phyloP scores from a whole-genome alignment of 2,329 filamentous ascomycete species.

The Colletotrichum caudatum region DNA sequence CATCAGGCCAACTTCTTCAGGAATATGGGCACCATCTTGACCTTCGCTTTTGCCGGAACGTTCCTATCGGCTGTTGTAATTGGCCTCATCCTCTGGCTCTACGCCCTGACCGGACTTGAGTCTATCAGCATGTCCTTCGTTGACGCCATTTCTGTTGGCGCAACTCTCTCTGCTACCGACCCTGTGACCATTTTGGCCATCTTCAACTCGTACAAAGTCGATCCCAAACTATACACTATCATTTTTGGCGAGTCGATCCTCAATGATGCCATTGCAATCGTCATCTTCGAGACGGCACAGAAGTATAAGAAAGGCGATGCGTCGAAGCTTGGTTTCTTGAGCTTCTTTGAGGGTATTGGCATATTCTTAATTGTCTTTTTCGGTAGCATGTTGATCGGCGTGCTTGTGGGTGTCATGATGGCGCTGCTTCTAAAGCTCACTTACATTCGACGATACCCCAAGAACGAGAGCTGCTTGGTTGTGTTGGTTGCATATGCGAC shows the following conservation, averaged over 20 bases:
- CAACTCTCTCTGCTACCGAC: constrained; percentile 95
- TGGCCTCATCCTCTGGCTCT: constrained; percentile 87
- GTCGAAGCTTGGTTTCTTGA: constrained; percentile 80
- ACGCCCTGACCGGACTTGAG: constrained; percentile 87
- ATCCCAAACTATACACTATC: constrained; percentile 97
- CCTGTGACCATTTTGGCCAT: constrained; percentile 98
- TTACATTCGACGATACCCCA: constrained; percentile 89
- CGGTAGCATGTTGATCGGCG: constrained; percentile 89
- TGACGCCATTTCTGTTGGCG: constrained; percentile 95
- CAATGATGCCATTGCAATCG: constrained; percentile 98
- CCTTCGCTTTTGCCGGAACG: constrained; percentile 96
- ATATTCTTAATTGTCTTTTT: constrained; percentile 98
- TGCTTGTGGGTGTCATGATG: constrained; percentile 86
- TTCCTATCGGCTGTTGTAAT: constrained; percentile 98
- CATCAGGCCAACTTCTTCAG: constrained; percentile 99
- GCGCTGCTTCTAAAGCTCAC: constrained; percentile 95
- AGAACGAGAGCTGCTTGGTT: constrained; percentile 96
- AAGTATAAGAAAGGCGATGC: constrained; percentile 84
- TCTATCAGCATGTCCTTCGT: constrained; percentile 90
- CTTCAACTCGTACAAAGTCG: constrained; percentile 99
- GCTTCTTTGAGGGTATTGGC: constrained; percentile 90
- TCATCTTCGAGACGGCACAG: constrained; percentile 97
- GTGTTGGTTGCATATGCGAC: constrained; percentile 95
- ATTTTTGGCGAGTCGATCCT: constrained; percentile 99
- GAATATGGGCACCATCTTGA: constrained; percentile 96